Evolutionary conservation across 192 early-diverging fungal genomes (phyloP).

Genomic region (Podila epigama): DNA sequence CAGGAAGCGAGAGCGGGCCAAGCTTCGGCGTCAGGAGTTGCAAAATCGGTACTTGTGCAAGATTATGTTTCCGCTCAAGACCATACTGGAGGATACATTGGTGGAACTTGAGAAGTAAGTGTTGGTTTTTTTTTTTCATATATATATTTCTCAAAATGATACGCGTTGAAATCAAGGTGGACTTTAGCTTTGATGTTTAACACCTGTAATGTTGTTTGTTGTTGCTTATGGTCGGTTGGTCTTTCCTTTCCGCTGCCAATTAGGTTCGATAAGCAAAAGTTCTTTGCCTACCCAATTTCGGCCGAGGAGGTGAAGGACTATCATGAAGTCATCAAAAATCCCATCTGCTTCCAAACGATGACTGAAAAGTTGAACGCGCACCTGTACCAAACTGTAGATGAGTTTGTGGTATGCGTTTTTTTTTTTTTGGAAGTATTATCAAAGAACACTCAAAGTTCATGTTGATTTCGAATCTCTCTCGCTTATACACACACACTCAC

Average conservation of each 20-base stretch:
- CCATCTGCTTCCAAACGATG: constrained; percentile 76
- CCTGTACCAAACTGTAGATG: constrained; percentile 58
- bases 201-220: too few relatives aligned
- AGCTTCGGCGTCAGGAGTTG: constrained; percentile 64
- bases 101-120: constrained; percentile 72
- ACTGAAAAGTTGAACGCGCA: constrained; percentile 59
- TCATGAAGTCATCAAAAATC: constrained; percentile 62
- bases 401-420: constrained; percentile 52
- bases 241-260: not conserved
- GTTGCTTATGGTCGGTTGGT: not conserved
- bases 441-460: too few relatives aligned
- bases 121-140: not conserved
- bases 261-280: constrained; percentile 49
- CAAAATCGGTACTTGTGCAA: constrained; percentile 72
- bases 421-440: not conserved
- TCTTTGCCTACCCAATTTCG: constrained; percentile 59
- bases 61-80: constrained; percentile 75
- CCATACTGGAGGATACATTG: constrained; percentile 68
- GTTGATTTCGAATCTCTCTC: too few relatives aligned
- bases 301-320: constrained; percentile 58
- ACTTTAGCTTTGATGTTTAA: too few relatives aligned
- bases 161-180: too few relatives aligned
- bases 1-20: constrained; percentile 73
- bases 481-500: not conserved
- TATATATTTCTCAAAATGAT: too few relatives aligned